Percentiles rank a stretch among this genome's conserved stretches.
phyloP scores from a whole-genome alignment of 2,329 filamentous ascomycete species.

The Chrysoporthe puriensis region DNA sequence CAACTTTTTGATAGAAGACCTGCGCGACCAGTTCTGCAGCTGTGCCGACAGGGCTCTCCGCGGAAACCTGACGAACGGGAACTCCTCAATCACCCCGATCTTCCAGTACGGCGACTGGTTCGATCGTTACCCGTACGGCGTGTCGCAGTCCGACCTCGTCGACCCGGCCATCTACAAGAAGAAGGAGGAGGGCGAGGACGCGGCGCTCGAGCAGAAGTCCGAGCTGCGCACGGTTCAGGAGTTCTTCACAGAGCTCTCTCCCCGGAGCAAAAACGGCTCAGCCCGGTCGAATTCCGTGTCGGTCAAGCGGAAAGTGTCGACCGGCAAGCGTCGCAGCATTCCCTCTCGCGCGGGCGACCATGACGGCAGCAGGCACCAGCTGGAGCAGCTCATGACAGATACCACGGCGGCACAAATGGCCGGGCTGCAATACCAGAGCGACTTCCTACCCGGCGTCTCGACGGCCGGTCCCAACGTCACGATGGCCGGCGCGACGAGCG shows the following conservation, averaged over 20 bases:
- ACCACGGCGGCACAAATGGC: constrained; percentile 39
- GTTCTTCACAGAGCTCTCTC: constrained; percentile 82
- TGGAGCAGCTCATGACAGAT: constrained; percentile 46
- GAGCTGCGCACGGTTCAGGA: constrained; percentile 94
- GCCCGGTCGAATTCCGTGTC: constrained; percentile 23
- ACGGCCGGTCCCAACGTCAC: constrained; percentile 45
- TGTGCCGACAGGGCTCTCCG: constrained; percentile 80
- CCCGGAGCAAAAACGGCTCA: constrained; percentile 51
- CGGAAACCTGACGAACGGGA: constrained; percentile 47
- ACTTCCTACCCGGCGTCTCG: constrained; percentile 44
- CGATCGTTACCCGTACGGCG: constrained; percentile 88
- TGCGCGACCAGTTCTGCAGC: constrained; percentile 84
- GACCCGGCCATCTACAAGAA: constrained; percentile 70
- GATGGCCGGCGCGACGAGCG: constrained; percentile 46
- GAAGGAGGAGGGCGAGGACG: constrained; percentile 82
- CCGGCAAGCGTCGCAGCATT: constrained; percentile 41
- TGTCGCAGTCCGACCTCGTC: constrained; percentile 81
- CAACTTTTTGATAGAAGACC: constrained; percentile 91
- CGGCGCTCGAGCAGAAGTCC: constrained; percentile 83
- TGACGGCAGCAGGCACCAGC: constrained; percentile 33
- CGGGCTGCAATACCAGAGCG: constrained; percentile 45
- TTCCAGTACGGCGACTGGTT: constrained; percentile 99
- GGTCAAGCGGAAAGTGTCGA: constrained; percentile 42
- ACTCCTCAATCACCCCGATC: constrained; percentile 61
- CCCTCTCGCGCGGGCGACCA: constrained; percentile 40